Evolutionary conservation across 805 yeast genomes (phyloP).

Genomic region (Starmera quercuum): DNA sequence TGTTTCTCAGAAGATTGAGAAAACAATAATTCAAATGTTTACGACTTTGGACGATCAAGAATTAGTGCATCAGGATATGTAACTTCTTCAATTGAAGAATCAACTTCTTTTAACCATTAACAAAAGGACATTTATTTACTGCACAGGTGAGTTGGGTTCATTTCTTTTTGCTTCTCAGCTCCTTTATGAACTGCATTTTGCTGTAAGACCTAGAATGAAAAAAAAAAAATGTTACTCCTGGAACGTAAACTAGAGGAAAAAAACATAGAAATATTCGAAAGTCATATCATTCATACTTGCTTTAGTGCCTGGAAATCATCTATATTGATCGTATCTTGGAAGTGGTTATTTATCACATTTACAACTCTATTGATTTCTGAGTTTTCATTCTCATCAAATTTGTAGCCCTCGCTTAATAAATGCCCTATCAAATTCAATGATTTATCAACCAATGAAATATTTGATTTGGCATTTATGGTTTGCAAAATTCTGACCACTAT

Average conservation of each 20-base stretch:
- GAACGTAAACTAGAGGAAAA: not conserved
- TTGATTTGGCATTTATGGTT: slow-evolving; percentile 12
- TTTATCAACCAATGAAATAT: slow-evolving; percentile 50
- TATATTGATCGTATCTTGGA: slow-evolving; percentile 41
- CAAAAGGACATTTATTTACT: not conserved
- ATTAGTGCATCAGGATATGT: slow-evolving; percentile 6
- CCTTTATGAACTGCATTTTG: slow-evolving; percentile 27
- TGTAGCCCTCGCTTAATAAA: slow-evolving; percentile 35
- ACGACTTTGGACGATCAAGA: slow-evolving; percentile 44
- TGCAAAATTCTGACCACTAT: slow-evolving; percentile 20
- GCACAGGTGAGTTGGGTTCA: not conserved
- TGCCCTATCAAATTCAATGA: slow-evolving; percentile 42
- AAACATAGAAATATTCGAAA: slow-evolving; percentile 1
- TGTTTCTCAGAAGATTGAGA: slow-evolving; percentile 43
- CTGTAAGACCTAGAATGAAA: slow-evolving; percentile 28
- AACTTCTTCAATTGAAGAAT: too few relatives aligned
- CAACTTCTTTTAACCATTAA: too few relatives aligned
- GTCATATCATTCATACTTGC: slow-evolving; percentile 26
- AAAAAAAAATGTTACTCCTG: slow-evolving; percentile 4
- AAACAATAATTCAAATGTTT: slow-evolving; percentile 39
- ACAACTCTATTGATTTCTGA: slow-evolving; percentile 28
- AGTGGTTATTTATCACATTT: slow-evolving; percentile 26
- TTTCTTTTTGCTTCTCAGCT: slow-evolving; percentile 4
- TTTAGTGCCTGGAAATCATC: slow-evolving; percentile 47
- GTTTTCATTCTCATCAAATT: slow-evolving; percentile 38